Evolutionary conservation across 192 early-diverging fungal genomes (phyloP), one percentile per base, ranked within the genome.

Genomic region (Globomyces pollinis-pini): DNA sequence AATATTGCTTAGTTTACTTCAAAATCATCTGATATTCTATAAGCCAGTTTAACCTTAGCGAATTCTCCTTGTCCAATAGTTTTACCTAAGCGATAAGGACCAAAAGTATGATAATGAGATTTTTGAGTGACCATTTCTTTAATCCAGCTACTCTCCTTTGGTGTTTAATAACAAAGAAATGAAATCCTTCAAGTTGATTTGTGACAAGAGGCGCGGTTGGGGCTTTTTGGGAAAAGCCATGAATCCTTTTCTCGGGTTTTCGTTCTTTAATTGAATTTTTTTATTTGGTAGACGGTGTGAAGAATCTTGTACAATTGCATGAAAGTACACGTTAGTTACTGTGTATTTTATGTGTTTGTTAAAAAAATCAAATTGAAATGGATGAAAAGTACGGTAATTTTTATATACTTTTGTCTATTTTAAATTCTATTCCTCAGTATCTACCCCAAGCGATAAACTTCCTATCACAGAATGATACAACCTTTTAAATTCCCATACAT

Each of bases 31-130:
- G 34, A 23, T 41, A 55, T 36, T 11, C 33, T 24, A 41, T 55
- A 55, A 33, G 29, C 72, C 33, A 81, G 64, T 66, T 81, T 81
- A 16, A 81, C 79, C 53, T 81, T 81, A 6, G 78, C 79, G 65
- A 80, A 81, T 56, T 79, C 78, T 20, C 79, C 79, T 61, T 81
- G 72, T 15, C 79, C 79, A 18, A 81, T 52, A 2, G 79, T 81
- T 33, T 72, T 60, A 1, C 45, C 38, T 12, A 81, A 61, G 41
- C 59, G 32, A 62, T 78, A 81, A 0, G 74, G 75, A 26, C 79
- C 79, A 65, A 80, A 80, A 41, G 55, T 47, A n/a, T n/a, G n/a
- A n/a, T n/a, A n/a, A n/a, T n/a, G n/a, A n/a, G n/a, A n/a, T n/a
- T n/a, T n/a, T n/a, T n/a, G n/a, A n/a, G n/a, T n/a, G n/a, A n/a